phyloP scores from a whole-genome alignment of 352 stramenopile species.

The Pythium dissimile region DNA sequence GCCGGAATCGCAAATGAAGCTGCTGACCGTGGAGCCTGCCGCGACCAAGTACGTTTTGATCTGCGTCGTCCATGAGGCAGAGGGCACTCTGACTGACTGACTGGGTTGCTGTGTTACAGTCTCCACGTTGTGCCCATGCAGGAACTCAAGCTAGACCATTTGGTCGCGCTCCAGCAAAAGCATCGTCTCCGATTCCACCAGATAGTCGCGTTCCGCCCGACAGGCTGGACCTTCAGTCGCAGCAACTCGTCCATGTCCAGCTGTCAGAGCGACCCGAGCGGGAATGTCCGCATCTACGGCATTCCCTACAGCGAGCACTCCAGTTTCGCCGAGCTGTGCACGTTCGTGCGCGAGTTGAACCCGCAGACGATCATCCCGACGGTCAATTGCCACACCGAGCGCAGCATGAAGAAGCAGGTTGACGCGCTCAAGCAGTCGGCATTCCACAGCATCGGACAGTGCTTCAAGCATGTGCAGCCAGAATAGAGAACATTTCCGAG shows the following conservation, averaged over 20 bases:
- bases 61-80: too few relatives aligned
- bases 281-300: conserved; percentile 89
- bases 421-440: conserved; percentile 56
- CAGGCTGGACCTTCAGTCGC: conserved; percentile 87
- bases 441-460: conserved; percentile 54
- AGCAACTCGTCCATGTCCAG: conserved; percentile 53
- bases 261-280: conserved; percentile 74
- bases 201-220: conserved; percentile 94
- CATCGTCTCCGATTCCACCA: conserved; percentile 65
- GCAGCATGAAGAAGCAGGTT: conserved; percentile 67
- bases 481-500: neutral
- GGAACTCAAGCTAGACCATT: conserved; percentile 91
- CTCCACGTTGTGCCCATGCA: conserved; percentile 93
- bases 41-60: conserved; percentile 59
- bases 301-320: conserved; percentile 97
- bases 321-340: conserved; percentile 93
- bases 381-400: conserved; percentile 76
- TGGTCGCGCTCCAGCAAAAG: conserved; percentile 57
- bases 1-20: conserved; percentile 66
- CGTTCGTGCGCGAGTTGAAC: conserved; percentile 88
- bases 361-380: conserved; percentile 91
- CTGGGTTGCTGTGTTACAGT: conserved; percentile 21
- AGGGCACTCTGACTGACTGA: too few relatives aligned
- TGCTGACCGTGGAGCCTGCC: conserved; percentile 83
- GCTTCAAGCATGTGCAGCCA: conserved; percentile 26